phyloP scores from a whole-genome alignment of 345 rosid species.

The Populus euphratica region DNA sequence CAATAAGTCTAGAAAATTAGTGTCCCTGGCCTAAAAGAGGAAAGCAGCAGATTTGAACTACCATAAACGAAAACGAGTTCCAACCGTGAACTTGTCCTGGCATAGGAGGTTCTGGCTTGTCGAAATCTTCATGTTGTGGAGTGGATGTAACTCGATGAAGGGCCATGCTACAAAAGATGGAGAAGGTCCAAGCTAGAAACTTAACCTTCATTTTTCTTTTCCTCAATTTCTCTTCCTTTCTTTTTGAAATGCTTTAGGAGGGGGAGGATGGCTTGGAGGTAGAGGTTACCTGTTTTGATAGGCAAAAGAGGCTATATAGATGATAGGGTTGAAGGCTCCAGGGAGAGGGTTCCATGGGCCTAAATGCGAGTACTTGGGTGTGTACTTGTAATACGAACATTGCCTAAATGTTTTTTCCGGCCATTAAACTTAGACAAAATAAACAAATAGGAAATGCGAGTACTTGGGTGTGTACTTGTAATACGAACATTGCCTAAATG shows the following conservation, averaged over 20 bases:
- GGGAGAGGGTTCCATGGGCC: background rate
- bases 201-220: slow-evolving; percentile 16
- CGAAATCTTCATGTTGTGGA: slow-evolving; percentile 8
- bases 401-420: too few species aligned
- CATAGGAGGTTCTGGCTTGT: background rate
- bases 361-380: too few species aligned
- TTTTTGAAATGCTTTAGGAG: background rate
- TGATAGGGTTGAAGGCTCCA: background rate
- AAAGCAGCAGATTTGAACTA: background rate
- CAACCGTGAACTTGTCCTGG: slow-evolving; percentile 24
- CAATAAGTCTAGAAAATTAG: background rate
- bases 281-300: background rate
- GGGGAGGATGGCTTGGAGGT: too few species aligned
- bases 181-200: slow-evolving; percentile 19
- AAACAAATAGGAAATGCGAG: too few species aligned
- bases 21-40: background rate
- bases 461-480: too few species aligned
- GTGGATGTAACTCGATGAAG: slow-evolving; percentile 8
- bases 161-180: slow-evolving; percentile 16
- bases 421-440: too few species aligned
- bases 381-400: too few species aligned
- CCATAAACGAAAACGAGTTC: background rate
- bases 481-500: too few species aligned
- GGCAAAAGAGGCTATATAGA: background rate
- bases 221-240: background rate